A percentile compares a stretch with the other conserved stretches of the same genome.
phyloP scores from a whole-genome alignment of 1,284 basidiomycete genomes.

The Testicularia cyperi region DNA sequence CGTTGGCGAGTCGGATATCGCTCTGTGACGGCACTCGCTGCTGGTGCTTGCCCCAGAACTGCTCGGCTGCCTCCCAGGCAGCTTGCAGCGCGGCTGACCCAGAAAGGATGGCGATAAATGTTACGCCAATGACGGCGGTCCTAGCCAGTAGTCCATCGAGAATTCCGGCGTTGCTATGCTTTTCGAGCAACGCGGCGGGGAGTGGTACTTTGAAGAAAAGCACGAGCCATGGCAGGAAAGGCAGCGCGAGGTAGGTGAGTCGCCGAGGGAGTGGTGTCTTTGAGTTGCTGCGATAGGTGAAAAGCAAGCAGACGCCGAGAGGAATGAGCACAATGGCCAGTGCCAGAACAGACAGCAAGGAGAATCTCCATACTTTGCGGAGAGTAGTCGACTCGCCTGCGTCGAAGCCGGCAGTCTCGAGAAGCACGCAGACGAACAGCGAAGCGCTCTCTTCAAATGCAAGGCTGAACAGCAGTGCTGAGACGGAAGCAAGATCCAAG shows the following conservation, averaged over 20 bases:
- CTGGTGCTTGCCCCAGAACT: conserved; percentile 19
- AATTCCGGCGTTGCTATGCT: conserved; percentile 10
- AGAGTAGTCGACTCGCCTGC: conserved; percentile 22
- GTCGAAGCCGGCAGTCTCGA: conserved; percentile 40
- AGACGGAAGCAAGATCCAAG: conserved; percentile 20
- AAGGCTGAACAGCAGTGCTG: conserved; percentile 46
- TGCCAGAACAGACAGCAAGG: conserved; percentile 24
- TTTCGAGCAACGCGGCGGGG: conserved; percentile 30
- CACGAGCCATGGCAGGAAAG: conserved; percentile 48
- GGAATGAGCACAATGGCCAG: conserved; percentile 28
- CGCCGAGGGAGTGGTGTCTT: conserved; percentile 19
- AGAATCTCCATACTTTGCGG: conserved; percentile 22
- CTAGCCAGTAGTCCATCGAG: conserved; percentile 46
- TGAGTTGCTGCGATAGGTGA: conserved; percentile 43
- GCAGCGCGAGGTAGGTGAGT: conserved; percentile 21
- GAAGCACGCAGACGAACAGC: conserved; percentile 48
- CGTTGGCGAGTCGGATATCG: conserved; percentile 24
- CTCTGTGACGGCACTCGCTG: conserved; percentile 16
- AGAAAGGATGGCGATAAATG: conserved; percentile 61
- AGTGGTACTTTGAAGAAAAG: conserved; percentile 55
- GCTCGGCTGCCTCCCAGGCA: conserved; percentile 62
- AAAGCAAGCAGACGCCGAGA: conserved; percentile 41
- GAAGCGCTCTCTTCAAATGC: conserved; percentile 50
- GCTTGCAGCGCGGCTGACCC: conserved; percentile 61
- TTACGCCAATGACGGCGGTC: conserved; percentile 61